Evolutionary conservation across 164 flowering plant genomes (phyloP).

Genomic region (Pachysandra terminalis): DNA sequence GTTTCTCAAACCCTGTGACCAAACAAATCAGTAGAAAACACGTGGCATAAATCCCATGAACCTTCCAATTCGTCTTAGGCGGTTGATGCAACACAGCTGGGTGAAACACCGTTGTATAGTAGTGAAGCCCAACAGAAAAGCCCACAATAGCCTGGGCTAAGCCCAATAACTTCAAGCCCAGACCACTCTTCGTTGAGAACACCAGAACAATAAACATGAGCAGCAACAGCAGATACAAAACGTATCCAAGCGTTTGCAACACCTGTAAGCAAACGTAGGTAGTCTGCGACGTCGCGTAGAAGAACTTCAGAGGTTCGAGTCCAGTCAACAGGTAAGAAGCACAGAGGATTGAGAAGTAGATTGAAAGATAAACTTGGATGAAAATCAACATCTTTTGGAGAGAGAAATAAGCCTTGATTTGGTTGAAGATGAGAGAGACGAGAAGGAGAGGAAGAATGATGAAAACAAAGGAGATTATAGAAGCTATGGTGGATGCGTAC

Average conservation of each 20-base stretch:
- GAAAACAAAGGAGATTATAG: conserved; percentile 54
- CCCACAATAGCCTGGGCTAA: conserved; percentile 80
- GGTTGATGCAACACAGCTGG: conserved; percentile 69
- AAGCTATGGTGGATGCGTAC: conserved; percentile 67
- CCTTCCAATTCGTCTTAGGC: conserved; percentile 85
- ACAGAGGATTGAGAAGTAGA: conserved; percentile 85
- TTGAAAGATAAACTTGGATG: conserved; percentile 73
- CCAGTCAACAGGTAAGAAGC: conserved; percentile 61
- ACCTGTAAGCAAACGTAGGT: conserved; percentile 81
- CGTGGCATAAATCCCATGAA: conserved; percentile 83
- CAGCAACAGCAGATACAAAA: conserved; percentile 63
- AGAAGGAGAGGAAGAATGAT: conserved; percentile 67
- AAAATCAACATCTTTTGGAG: conserved; percentile 75
- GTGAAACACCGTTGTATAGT: conserved; percentile 79
- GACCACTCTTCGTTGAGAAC: conserved; percentile 60
- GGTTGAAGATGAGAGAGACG: conserved; percentile 60
- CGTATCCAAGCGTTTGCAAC: conserved; percentile 74
- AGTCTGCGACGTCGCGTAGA: conserved; percentile 68
- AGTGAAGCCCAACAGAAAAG: conserved; percentile 77
- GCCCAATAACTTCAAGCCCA: conserved; percentile 58
- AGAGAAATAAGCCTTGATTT: conserved; percentile 71
- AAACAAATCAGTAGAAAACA: conserved; percentile 76
- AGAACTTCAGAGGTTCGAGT: conserved; percentile 72
- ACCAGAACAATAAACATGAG: conserved; percentile 76
- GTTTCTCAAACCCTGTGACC: conserved; percentile 55